Conservation (phyloP, 495 filamentous ascomycete genomes). For the Bacidia rubella region DNA sequence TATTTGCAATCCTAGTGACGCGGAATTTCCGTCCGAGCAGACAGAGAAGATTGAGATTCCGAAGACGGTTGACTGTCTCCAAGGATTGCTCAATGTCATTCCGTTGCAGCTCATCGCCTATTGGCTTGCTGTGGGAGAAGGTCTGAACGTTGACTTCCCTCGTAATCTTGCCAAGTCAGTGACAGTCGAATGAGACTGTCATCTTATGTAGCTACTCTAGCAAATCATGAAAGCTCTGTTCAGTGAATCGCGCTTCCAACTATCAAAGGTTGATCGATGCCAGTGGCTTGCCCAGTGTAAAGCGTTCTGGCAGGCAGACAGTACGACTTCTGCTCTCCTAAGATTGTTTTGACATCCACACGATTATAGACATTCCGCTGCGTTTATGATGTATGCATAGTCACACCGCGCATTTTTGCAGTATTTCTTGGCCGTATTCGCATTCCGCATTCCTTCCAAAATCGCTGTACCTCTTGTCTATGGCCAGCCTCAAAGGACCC, state of each 20-base stretch:
- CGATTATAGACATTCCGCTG: too few relatives aligned
- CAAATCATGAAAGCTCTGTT: too few relatives aligned
- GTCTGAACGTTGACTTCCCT: slow-evolving; percentile 94
- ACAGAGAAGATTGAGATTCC: slow-evolving; percentile 97
- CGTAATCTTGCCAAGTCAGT: slow-evolving; percentile 97
- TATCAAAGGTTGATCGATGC: too few relatives aligned
- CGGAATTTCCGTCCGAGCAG: slow-evolving; percentile 73
- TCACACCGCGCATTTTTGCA: too few relatives aligned
- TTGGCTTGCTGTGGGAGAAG: slow-evolving; percentile 93
- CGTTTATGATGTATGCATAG: too few relatives aligned
- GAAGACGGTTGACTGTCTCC: slow-evolving; percentile 85
- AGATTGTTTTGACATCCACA: too few relatives aligned
- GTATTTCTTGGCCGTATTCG: too few relatives aligned
- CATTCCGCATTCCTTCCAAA: too few relatives aligned
- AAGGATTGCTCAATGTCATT: slow-evolving; percentile 95
- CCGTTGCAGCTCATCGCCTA: slow-evolving; percentile 95
- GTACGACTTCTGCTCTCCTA: too few relatives aligned
- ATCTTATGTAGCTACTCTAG: too few relatives aligned
- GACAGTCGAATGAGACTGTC: slow-evolving; percentile 69
- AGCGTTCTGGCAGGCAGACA: background rate
- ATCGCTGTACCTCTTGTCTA: background rate
- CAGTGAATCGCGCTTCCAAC: background rate
- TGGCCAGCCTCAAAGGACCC: slow-evolving; percentile 38
- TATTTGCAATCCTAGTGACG: slow-evolving; percentile 85
- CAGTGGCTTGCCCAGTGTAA: background rate